Evolutionary conservation across 192 early-diverging fungal genomes (phyloP).

Genomic region (Linnemannia elongata): DNA sequence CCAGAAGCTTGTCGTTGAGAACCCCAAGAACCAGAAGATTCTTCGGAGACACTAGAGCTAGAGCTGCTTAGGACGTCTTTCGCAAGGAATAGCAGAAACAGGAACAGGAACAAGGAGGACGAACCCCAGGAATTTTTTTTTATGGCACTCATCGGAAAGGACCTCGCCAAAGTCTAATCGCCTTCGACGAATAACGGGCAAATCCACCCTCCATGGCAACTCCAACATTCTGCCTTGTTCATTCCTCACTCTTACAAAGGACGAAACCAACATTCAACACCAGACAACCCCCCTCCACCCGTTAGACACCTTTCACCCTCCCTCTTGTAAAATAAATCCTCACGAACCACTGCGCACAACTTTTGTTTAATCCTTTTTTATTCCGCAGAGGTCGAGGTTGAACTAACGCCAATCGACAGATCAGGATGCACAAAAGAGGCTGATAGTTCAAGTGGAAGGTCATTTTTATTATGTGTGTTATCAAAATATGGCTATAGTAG

Average conservation of each 20-base stretch:
- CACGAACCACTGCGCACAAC: not conserved
- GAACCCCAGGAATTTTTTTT: not conserved
- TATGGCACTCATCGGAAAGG: not conserved
- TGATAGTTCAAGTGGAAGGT: not conserved
- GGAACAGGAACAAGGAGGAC: not conserved
- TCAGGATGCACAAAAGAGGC: not conserved
- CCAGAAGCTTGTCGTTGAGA: slow-evolving; percentile 81
- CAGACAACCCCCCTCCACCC: not conserved
- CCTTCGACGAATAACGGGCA: not conserved
- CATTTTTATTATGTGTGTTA: not conserved
- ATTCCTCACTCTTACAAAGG: not conserved
- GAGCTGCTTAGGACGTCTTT: not conserved
- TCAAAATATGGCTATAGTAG: not conserved
- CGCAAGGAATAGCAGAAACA: not conserved
- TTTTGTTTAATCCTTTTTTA: not conserved
- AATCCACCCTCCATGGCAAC: not conserved
- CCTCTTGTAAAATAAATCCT: slow-evolving; percentile 1
- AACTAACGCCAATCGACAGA: not conserved
- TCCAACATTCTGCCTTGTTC: not conserved
- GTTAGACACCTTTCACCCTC: not conserved
- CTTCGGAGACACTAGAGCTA: slow-evolving; percentile 31
- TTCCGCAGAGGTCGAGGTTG: not conserved
- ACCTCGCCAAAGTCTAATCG: not conserved
- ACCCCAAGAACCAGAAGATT: slow-evolving; percentile 26
- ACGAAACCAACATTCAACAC: not conserved